A percentile compares a stretch with the other conserved stretches of the same genome.
Conservation (phyloP, 2,329 filamentous ascomycete genomes). For the Chaetothyriales sp. region DNA sequence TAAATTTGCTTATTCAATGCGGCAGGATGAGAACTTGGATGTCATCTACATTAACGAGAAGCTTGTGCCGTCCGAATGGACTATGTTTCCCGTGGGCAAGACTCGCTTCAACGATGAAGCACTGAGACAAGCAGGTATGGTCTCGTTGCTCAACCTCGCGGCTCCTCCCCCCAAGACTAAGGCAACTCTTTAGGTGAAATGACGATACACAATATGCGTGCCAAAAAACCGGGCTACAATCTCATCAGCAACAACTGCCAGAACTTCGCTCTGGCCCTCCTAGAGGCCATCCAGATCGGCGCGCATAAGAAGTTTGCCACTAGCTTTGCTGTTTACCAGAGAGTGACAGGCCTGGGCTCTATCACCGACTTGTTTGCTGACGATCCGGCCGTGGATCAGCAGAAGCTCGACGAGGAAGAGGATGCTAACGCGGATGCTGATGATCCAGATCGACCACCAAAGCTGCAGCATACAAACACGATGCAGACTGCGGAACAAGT, state of each 20-base stretch:
- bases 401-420: background rate
- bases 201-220: constrained; percentile 6
- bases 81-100: constrained; percentile 5
- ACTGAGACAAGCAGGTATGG: constrained; percentile 4
- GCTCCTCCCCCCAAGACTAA: background rate
- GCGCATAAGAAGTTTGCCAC: constrained; percentile 5
- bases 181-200: constrained; percentile 3
- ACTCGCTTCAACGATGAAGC: constrained; percentile 6
- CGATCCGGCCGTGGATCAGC: constrained; percentile 3
- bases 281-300: constrained; percentile 5
- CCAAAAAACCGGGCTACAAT: constrained; percentile 4
- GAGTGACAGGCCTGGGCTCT: constrained; percentile 2
- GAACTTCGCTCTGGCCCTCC: constrained; percentile 4
- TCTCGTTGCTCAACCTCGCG: background rate
- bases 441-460: constrained; percentile 1
- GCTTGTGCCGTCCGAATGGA: constrained; percentile 2
- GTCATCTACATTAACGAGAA: constrained; percentile 6
- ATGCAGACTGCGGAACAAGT: constrained; percentile 5
- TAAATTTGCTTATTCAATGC: background rate
- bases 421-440: background rate
- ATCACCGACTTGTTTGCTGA: constrained; percentile 5
- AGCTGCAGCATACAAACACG: constrained; percentile 1
- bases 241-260: constrained; percentile 9
- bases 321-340: constrained; percentile 6
- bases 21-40: constrained; percentile 5